These are phyloP conservation scores for Candolleomyces efflorescens DNA, from an alignment of 768 basidiomycete species.

Conservation along the genomic window DNA sequence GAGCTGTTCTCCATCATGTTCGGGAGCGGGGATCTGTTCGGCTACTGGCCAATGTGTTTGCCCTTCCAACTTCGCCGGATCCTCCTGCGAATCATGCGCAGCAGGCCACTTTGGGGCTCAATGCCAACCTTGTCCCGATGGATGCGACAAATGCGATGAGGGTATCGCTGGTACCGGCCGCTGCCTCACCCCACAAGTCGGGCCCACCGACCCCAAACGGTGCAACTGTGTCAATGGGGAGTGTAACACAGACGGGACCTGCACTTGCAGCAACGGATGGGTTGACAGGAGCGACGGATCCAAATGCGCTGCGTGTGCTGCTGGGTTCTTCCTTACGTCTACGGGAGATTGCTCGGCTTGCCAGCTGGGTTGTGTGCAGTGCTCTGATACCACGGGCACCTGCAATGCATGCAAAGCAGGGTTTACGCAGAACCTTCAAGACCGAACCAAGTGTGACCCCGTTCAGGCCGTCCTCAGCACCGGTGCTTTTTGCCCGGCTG, in stretches of 20 bases:
- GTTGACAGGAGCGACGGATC: conserved; percentile 64
- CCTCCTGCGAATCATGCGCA: conserved; percentile 72
- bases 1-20: conserved; percentile 67
- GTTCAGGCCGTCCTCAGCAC: conserved; percentile 44
- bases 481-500: conserved; percentile 59
- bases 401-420: conserved; percentile 69
- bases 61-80: conserved; percentile 63
- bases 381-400: conserved; percentile 57
- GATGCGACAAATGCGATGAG: conserved; percentile 68
- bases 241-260: conserved; percentile 64
- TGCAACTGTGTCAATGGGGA: conserved; percentile 82
- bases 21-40: conserved; percentile 57
- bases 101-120: conserved; percentile 63
- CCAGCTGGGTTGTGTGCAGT: conserved; percentile 67
- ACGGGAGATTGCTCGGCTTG: conserved; percentile 80
- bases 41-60: conserved; percentile 67
- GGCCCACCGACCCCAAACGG: conserved; percentile 46
- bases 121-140: conserved; percentile 63
- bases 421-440: conserved; percentile 59
- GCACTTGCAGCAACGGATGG: conserved; percentile 77
- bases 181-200: conserved; percentile 52
- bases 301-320: conserved; percentile 66
- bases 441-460: conserved; percentile 62
- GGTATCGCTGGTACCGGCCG: conserved; percentile 71
- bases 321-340: conserved; percentile 69